A percentile compares a stretch with the other conserved stretches of the same genome.
Conservation (phyloP, 306 rosid genomes). For the Senna tora region DNA sequence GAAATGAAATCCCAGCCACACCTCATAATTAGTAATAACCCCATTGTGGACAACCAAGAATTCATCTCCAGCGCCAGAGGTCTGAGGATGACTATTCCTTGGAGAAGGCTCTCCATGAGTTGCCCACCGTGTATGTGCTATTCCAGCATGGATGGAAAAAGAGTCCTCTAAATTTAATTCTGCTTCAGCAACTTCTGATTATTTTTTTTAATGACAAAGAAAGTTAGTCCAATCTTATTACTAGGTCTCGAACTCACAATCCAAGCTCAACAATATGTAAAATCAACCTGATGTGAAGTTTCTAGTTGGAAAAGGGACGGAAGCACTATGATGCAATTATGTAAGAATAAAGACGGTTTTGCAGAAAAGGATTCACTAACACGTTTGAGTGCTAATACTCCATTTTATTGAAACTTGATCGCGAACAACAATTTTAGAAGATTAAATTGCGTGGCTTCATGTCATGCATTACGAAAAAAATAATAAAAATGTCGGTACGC, state of each 20-base stretch:
- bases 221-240: background rate
- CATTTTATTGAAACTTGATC: background rate
- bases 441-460: background rate
- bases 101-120: conserved; percentile 98
- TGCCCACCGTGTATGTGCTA: conserved; percentile 99
- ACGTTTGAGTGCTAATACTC: background rate
- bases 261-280: background rate
- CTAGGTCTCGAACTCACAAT: background rate
- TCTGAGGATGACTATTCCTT: conserved; percentile 94
- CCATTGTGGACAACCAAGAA: conserved; percentile 97
- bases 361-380: too few species aligned
- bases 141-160: conserved; percentile 76
- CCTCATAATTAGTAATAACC: conserved; percentile 90
- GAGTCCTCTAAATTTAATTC: conserved; percentile 73
- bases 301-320: background rate
- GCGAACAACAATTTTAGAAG: background rate
- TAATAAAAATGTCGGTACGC: background rate
- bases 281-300: background rate
- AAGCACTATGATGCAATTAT: too few species aligned
- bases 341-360: too few species aligned
- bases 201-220: background rate
- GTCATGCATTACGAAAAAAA: background rate
- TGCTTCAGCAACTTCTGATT: conserved; percentile 67
- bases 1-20: conserved; percentile 35
- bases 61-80: conserved; percentile 75